Evolutionary conservation across 352 stramenopile genomes (phyloP).

Genomic region (Globisporangium alternatum): DNA sequence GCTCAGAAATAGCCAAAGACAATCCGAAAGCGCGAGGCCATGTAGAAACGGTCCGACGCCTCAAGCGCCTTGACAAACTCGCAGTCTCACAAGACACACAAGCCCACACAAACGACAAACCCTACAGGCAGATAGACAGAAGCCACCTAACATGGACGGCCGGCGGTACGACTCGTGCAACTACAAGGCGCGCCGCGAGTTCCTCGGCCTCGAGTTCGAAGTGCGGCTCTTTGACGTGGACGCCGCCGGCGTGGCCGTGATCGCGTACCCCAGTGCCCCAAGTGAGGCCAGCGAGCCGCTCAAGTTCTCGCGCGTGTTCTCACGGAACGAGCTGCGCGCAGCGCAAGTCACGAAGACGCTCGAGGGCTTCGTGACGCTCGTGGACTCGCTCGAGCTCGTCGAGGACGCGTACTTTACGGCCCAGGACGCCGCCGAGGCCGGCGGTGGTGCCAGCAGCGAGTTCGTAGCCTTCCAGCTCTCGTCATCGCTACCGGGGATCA

Average conservation of each 20-base stretch:
- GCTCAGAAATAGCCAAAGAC: background rate
- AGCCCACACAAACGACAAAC: conserved; percentile 10
- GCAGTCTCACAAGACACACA: background rate
- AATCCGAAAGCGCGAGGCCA: background rate
- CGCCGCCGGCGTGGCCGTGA: conserved; percentile 53
- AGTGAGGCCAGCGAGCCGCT: conserved; percentile 31
- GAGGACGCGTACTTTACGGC: conserved; percentile 65
- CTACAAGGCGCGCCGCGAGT: conserved; percentile 61
- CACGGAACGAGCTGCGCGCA: conserved; percentile 37
- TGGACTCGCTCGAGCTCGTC: conserved; percentile 64
- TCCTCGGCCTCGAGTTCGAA: conserved; percentile 63
- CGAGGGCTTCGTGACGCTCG: conserved; percentile 55
- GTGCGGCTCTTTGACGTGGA: conserved; percentile 74
- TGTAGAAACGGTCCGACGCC: background rate
- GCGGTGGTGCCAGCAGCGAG: conserved; percentile 26
- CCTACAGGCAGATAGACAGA: background rate
- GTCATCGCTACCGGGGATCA: conserved; percentile 55
- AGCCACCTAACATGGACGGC: conserved; percentile 10
- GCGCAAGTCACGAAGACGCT: conserved; percentile 55
- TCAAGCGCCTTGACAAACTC: background rate
- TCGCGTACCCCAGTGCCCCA: conserved; percentile 38
- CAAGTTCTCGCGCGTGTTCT: conserved; percentile 70
- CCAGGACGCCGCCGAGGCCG: conserved; percentile 28
- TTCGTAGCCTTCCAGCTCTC: conserved; percentile 60
- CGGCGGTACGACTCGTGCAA: conserved; percentile 42